These are phyloP conservation scores for Colletotrichum spinosum DNA, from an alignment of 2,329 filamentous ascomycete species.

Conservation along the genomic window DNA sequence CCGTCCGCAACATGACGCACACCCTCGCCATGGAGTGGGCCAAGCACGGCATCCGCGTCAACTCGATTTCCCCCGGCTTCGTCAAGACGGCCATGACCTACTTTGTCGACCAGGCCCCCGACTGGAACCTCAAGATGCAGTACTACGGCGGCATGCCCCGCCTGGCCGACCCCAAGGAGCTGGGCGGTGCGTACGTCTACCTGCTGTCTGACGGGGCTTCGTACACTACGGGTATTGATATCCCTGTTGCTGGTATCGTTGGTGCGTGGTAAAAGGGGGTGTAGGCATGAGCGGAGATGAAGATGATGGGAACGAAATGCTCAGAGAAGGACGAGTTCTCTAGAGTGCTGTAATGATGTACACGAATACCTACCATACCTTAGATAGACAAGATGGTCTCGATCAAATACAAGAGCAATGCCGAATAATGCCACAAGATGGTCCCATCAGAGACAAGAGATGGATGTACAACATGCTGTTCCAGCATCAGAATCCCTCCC, in stretches of 20 bases:
- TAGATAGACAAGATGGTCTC: neutral
- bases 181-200: conserved; percentile 68
- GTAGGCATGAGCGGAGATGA: neutral
- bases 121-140: conserved; percentile 68
- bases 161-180: conserved; percentile 63
- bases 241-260: conserved; percentile 54
- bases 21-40: conserved; percentile 61
- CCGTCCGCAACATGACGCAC: conserved; percentile 53
- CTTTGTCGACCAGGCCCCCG: conserved; percentile 62
- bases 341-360: conserved; percentile 8
- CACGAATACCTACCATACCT: neutral
- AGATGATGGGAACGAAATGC: neutral
- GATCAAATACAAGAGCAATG: neutral
- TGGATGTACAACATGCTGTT: neutral
- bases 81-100: conserved; percentile 60
- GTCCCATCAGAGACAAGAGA: neutral
- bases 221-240: conserved; percentile 63
- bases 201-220: conserved; percentile 61
- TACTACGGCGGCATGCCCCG: conserved; percentile 69
- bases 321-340: neutral
- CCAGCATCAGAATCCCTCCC: conserved; percentile 1
- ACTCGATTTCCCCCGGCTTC: conserved; percentile 58
- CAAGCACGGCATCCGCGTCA: conserved; percentile 58
- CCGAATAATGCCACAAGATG: neutral
- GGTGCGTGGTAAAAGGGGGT: conserved; percentile 36